Evolutionary conservation across 805 yeast genomes (phyloP), one percentile per base, ranked within the genome.

Genomic region (Candida ulmi): DNA sequence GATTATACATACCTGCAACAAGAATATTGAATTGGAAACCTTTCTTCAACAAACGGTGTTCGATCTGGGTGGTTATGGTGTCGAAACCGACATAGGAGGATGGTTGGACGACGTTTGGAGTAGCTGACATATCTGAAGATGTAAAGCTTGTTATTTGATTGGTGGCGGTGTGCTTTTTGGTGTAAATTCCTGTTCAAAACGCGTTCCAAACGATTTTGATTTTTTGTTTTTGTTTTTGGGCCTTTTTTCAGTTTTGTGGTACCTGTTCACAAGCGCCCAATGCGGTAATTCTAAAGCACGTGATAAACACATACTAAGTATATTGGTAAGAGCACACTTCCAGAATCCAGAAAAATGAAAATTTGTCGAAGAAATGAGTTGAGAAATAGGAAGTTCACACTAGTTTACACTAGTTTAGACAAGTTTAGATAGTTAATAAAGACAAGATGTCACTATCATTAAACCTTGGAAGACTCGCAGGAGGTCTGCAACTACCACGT

Each of bases 11-110:
- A 37, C 95, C 99, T 35, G 91, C 98, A 36, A 86, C 83, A 93
- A 93, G 88, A 36, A 93, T 66, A 59, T 93, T 93, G 66, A 93
- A 84, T 59, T 88, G 91, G 66, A 93, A 93, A 3, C 99, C 99
- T 53, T 90, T 75, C 63, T 88, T 90, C 62, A 93, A 71, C 52
- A 93, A 69, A 51, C 96, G 78, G 62, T 83, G 88, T 64, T 93
- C 97, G 57, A 93, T 93, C 66, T 93, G 99, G 28, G 83, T 76
- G 37, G 98, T 91, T 65, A 93, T 91, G 46, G 97, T 83, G 65
- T 93, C 98, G 61, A 93, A 91, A 34, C 99, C 99, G 47, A 93
- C 98, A 61, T 90, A 90, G 41, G 79, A 75, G 35, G 71, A 65
- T 19, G 96, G 96, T 46, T 76, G 60, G 15, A 60, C 35, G 18